Evolutionary conservation across 129 eudicot species (phyloP).

Genomic region (Centrapalus pauciflorus): DNA sequence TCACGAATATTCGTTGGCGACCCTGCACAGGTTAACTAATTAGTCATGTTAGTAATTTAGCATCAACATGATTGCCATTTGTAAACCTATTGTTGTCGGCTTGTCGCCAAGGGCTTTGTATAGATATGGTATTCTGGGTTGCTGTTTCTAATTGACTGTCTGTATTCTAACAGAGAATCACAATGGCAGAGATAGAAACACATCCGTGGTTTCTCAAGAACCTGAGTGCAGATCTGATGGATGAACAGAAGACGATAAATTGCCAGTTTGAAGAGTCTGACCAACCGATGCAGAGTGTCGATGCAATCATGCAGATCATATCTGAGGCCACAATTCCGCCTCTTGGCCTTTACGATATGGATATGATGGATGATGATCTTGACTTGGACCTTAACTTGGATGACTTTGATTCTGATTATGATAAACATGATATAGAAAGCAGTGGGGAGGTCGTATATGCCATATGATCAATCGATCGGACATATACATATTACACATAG

Average conservation of each 20-base stretch:
- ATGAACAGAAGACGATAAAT: conserved; percentile 47
- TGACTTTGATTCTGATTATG: conserved; percentile 62
- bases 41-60: not conserved
- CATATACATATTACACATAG: not conserved
- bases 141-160: not conserved
- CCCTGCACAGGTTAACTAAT: conserved; percentile 55
- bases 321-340: conserved; percentile 93
- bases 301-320: conserved; percentile 80
- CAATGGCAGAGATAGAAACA: conserved; percentile 70
- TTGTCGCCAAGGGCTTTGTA: too few relatives aligned
- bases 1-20: conserved; percentile 82
- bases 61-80: not conserved
- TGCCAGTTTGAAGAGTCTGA: conserved; percentile 76
- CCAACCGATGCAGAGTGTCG: conserved; percentile 85
- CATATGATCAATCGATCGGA: conserved; percentile 24
- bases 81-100: not conserved
- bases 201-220: conserved; percentile 84
- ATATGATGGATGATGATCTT: conserved; percentile 62
- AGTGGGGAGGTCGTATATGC: conserved; percentile 76
- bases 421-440: conserved; percentile 53
- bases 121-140: not conserved
- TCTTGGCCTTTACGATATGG: conserved; percentile 48
- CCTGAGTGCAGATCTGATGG: conserved; percentile 74
- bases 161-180: conserved; percentile 63
- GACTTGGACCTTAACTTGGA: conserved; percentile 36